phyloP scores from a whole-genome alignment of 176 grass and related monocot genomes.

The Calamus simplicifolius region DNA sequence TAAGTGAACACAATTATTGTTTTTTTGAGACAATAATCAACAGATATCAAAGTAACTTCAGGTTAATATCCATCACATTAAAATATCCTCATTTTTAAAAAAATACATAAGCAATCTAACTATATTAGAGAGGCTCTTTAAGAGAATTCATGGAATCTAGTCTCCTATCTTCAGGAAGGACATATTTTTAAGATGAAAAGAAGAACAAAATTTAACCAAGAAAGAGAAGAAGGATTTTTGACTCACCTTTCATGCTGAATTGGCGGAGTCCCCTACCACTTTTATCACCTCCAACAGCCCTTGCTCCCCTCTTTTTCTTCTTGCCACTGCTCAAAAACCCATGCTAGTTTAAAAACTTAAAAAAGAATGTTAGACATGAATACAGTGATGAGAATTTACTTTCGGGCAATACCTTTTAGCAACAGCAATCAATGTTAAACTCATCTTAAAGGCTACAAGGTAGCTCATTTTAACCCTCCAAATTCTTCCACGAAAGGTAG shows the following conservation, averaged over 20 bases:
- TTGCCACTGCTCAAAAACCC: constrained; percentile 43
- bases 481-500: too few relatives aligned
- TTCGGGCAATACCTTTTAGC: too few relatives aligned
- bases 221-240: neutral
- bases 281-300: constrained; percentile 74
- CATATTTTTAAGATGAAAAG: constrained; percentile 1
- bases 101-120: too few relatives aligned
- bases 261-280: constrained; percentile 88
- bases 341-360: constrained; percentile 5
- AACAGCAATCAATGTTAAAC: too few relatives aligned
- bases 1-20: neutral
- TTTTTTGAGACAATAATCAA: neutral
- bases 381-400: too few relatives aligned
- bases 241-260: constrained; percentile 95
- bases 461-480: too few relatives aligned
- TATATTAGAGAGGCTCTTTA: too few relatives aligned
- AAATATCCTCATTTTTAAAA: too few relatives aligned
- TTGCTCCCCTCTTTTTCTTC: constrained; percentile 85
- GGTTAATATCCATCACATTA: too few relatives aligned
- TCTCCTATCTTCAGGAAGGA: neutral
- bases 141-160: neutral
- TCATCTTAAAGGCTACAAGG: too few relatives aligned
- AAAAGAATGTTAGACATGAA: neutral
- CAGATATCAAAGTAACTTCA: neutral
- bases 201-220: neutral